phyloP scores from a whole-genome alignment of 345 rosid genomes.

The Syzygium oleosum region DNA sequence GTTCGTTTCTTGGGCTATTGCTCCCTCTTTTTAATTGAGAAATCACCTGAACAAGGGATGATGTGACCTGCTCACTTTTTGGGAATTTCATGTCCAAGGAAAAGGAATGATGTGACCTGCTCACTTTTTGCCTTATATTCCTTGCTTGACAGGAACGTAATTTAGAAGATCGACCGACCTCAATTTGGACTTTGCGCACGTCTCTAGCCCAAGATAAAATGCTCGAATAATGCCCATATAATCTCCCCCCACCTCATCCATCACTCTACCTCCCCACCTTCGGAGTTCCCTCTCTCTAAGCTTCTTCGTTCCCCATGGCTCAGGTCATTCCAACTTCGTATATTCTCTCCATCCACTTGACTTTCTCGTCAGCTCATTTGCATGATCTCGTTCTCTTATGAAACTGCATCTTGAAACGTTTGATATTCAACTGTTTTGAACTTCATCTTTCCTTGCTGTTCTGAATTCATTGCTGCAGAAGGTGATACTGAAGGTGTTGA shows the following conservation, averaged over 20 bases:
- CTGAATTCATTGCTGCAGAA: slow-evolving; percentile 2
- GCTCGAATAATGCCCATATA: background rate
- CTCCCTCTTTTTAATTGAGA: no score
- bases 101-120: background rate
- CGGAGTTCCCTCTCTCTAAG: background rate
- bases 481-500: slow-evolving; percentile 3
- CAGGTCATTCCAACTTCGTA: background rate
- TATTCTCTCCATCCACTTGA: background rate
- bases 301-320: background rate
- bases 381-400: background rate
- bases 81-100: background rate
- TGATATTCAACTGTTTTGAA: background rate
- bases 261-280: background rate
- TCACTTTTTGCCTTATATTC: background rate
- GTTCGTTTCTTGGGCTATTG: no score
- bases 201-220: background rate
- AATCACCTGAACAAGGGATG: no score
- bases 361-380: background rate
- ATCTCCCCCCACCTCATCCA: background rate
- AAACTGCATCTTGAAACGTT: background rate
- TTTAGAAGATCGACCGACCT: background rate
- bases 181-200: background rate
- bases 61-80: no score
- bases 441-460: background rate
- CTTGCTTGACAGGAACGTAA: background rate